phyloP scores from a whole-genome alignment of 2,329 filamentous ascomycete genomes.

The Trichoderma sp. region DNA sequence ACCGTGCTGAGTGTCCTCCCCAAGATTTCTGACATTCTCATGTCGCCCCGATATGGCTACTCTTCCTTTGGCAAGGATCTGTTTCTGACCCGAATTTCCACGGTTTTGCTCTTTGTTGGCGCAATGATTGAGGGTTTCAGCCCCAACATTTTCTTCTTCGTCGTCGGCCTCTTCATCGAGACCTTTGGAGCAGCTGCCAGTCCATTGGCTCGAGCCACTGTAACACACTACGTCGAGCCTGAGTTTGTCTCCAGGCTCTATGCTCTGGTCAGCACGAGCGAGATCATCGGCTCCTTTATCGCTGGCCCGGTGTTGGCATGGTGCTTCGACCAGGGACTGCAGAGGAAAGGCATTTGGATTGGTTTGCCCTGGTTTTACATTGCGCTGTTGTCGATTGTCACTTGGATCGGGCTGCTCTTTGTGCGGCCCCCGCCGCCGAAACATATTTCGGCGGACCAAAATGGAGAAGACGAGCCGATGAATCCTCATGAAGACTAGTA shows the following conservation, averaged over 20 bases:
- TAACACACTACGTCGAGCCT: conserved; percentile 38
- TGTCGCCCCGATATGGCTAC: conserved; percentile 33
- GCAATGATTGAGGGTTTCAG: conserved; percentile 36
- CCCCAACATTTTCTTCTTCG: conserved; percentile 33
- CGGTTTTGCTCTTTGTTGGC: conserved; percentile 32
- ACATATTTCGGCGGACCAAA: conserved; percentile 20
- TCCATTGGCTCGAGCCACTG: conserved; percentile 39
- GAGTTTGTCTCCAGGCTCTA: conserved; percentile 41
- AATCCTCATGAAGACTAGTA: conserved; percentile 3
- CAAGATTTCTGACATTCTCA: conserved; percentile 32
- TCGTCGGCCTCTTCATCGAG: conserved; percentile 37
- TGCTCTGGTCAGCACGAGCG: conserved; percentile 40
- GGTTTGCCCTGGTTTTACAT: conserved; percentile 43
- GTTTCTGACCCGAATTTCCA: conserved; percentile 35
- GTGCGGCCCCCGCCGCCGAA: conserved; percentile 33
- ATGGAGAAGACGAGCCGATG: conserved; percentile 15
- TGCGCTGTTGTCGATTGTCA: conserved; percentile 29
- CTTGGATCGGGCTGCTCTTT: conserved; percentile 32
- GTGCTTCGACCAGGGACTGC: conserved; percentile 38
- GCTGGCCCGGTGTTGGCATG: conserved; percentile 41
- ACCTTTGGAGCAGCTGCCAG: conserved; percentile 39
- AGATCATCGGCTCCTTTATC: conserved; percentile 39
- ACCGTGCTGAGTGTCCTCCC: conserved; percentile 37
- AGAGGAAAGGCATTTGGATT: conserved; percentile 35
- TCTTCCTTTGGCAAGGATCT: conserved; percentile 39